phyloP scores from a whole-genome alignment of 768 basidiomycete species.

The Termitomyces sp. region DNA sequence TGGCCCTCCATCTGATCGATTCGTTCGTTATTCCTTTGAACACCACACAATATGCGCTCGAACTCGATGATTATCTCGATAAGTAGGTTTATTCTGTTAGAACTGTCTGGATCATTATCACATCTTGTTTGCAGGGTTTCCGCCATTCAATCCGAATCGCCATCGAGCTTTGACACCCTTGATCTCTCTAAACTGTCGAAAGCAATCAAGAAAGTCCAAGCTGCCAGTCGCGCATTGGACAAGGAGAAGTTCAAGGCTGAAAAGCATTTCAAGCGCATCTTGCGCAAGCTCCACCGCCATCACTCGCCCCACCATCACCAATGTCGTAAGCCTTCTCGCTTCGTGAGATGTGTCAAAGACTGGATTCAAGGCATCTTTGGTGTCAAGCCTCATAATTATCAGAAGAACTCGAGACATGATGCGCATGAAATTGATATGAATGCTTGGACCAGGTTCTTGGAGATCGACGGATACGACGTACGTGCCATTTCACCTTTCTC shows the following conservation, averaged over 20 bases:
- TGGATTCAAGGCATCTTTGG: slow-evolving; percentile 39
- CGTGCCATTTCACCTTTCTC: slow-evolving; percentile 5
- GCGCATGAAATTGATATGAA: slow-evolving; percentile 10
- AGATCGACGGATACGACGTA: slow-evolving; percentile 17
- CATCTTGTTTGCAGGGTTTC: slow-evolving; percentile 42
- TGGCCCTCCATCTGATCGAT: slow-evolving; percentile 60
- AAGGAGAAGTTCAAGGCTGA: slow-evolving; percentile 56
- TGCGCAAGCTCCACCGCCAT: slow-evolving; percentile 35
- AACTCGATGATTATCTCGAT: slow-evolving; percentile 60
- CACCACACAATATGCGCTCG: slow-evolving; percentile 71
- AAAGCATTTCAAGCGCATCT: slow-evolving; percentile 43
- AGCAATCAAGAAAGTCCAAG: slow-evolving; percentile 45
- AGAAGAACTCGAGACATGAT: slow-evolving; percentile 1
- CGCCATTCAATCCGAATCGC: slow-evolving; percentile 30
- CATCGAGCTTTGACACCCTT: slow-evolving; percentile 17
- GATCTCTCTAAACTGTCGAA: slow-evolving; percentile 43
- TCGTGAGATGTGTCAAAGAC: slow-evolving; percentile 24
- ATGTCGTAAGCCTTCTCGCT: slow-evolving; percentile 20
- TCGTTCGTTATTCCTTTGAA: slow-evolving; percentile 69
- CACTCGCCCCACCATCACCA: slow-evolving; percentile 16
- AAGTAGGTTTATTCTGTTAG: slow-evolving; percentile 36
- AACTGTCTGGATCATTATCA: neutral
- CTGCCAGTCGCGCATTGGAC: slow-evolving; percentile 54
- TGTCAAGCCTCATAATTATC: slow-evolving; percentile 26
- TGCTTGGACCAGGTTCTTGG: slow-evolving; percentile 34